These are phyloP conservation scores for Chaetomiaceae sp. DNA, from an alignment of 2,329 filamentous ascomycete species.

Conservation along the genomic window DNA sequence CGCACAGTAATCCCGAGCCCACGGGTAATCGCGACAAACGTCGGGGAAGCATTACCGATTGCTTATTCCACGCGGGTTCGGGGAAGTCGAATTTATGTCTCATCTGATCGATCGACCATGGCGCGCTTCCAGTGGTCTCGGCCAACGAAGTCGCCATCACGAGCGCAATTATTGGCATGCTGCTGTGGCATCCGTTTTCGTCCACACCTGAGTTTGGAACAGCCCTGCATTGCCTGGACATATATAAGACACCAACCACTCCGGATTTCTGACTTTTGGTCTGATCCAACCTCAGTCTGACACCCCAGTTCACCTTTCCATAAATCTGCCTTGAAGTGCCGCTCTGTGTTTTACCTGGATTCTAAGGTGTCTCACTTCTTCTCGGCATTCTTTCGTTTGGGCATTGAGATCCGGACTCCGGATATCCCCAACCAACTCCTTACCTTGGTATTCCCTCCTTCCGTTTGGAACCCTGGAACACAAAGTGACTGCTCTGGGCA, in stretches of 20 bases:
- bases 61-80: background rate
- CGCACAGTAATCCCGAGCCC: background rate
- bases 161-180: background rate
- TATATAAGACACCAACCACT: background rate
- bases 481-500: background rate
- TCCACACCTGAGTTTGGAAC: background rate
- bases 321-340: background rate
- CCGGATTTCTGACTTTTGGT: background rate
- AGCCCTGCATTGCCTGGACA: background rate
- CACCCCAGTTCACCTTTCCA: too few species aligned
- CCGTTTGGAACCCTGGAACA: too few species aligned
- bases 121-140: background rate
- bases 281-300: background rate
- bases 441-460: background rate
- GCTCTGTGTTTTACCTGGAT: too few species aligned
- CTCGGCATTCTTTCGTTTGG: too few species aligned
- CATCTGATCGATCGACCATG: too few species aligned
- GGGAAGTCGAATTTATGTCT: too few species aligned
- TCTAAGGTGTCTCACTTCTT: too few species aligned
- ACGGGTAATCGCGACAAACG: background rate
- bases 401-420: conserved; percentile 27
- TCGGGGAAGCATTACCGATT: background rate
- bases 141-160: background rate
- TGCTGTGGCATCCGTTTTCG: background rate
- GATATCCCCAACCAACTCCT: conserved; percentile 30